A percentile compares a stretch with the other conserved stretches of the same genome.
These are phyloP conservation scores for Lachnellula cervina DNA, from an alignment of 2,329 filamentous ascomycete genomes.

Conservation along the genomic window DNA sequence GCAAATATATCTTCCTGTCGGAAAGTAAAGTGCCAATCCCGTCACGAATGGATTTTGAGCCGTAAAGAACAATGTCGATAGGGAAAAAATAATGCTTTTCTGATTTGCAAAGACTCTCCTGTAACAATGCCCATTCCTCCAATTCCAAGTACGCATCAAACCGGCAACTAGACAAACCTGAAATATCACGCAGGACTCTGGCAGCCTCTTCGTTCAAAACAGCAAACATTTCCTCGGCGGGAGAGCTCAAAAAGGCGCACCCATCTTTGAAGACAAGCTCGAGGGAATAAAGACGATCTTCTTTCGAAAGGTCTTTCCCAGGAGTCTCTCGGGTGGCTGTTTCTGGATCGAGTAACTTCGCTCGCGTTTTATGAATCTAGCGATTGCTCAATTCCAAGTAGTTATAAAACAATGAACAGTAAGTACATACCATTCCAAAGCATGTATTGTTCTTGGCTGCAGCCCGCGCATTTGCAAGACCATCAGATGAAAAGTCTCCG, in stretches of 20 bases:
- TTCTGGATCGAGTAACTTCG: background rate
- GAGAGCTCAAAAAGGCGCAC: background rate
- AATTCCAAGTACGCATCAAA: background rate
- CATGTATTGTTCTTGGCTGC: background rate
- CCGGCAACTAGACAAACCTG: background rate
- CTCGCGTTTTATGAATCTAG: background rate
- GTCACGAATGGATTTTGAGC: slow-evolving; percentile 18
- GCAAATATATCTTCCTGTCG: slow-evolving; percentile 32
- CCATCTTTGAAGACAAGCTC: background rate
- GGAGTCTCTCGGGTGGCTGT: background rate
- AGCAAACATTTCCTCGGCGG: background rate
- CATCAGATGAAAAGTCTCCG: background rate
- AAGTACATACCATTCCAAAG: background rate
- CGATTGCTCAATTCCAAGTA: background rate
- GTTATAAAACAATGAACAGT: background rate
- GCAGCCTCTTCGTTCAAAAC: slow-evolving; percentile 7
- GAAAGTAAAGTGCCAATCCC: slow-evolving; percentile 31
- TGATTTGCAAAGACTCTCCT: background rate
- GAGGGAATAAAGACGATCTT: background rate
- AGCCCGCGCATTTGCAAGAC: background rate
- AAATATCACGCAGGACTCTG: background rate
- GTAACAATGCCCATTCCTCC: background rate
- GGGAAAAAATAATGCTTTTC: slow-evolving; percentile 6
- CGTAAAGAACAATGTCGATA: slow-evolving; percentile 37
- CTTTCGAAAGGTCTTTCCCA: background rate